Percentiles rank a stretch among this genome's conserved stretches.
Evolutionary conservation across 108 stramenopile genomes (phyloP).

Genomic region (Conticribra weissflogii): DNA sequence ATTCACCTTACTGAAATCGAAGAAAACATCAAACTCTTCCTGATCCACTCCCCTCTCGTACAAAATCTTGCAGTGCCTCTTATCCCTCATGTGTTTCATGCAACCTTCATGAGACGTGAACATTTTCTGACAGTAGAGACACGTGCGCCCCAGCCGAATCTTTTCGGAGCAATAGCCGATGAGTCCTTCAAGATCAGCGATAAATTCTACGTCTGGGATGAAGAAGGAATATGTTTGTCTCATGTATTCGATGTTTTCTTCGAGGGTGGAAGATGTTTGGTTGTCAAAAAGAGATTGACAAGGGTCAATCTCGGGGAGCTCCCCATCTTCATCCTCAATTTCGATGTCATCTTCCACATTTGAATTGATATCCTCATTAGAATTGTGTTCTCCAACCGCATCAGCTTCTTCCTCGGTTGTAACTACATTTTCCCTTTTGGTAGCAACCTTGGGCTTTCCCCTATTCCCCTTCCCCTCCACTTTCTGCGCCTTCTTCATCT

Average conservation of each 20-base stretch:
- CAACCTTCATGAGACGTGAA: constrained; percentile 74
- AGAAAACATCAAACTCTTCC: constrained; percentile 96
- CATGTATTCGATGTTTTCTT: constrained; percentile 80
- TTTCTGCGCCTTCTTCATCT: constrained; percentile 17
- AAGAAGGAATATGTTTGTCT: constrained; percentile 81
- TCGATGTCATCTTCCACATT: constrained; percentile 16
- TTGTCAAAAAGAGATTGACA: constrained; percentile 88
- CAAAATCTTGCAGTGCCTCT: constrained; percentile 85
- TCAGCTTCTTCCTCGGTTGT: constrained; percentile 9
- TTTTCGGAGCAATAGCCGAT: constrained; percentile 94
- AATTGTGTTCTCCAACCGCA: constrained; percentile 19
- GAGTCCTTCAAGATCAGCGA: constrained; percentile 81
- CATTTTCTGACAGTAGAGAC: constrained; percentile 91
- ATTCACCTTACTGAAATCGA: constrained; percentile 88
- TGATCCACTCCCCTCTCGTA: constrained; percentile 91
- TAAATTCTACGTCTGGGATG: constrained; percentile 91
- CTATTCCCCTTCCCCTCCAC: constrained; percentile 23
- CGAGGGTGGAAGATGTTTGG: constrained; percentile 55
- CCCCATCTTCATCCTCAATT: constrained; percentile 68
- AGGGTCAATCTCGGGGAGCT: constrained; percentile 79
- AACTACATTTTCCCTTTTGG: constrained; percentile 8
- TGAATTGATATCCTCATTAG: constrained; percentile 10
- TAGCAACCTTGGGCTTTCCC: constrained; percentile 46
- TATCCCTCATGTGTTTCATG: constrained; percentile 85
- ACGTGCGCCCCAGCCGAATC: constrained; percentile 90